These are phyloP conservation scores for Russula compacta DNA, from an alignment of 768 basidiomycete species.

Conservation along the genomic window DNA sequence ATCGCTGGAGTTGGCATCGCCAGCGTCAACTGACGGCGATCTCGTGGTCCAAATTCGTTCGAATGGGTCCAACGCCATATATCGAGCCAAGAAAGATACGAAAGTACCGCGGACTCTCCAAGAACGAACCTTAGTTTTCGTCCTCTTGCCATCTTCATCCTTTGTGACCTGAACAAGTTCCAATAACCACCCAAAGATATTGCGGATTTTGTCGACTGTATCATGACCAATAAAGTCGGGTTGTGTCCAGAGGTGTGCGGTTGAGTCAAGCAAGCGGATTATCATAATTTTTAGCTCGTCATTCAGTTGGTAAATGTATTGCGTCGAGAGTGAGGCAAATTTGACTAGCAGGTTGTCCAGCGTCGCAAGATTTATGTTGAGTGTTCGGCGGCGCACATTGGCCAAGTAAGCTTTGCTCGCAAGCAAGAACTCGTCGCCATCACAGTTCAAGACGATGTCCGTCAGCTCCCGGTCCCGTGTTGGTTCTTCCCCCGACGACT, in stretches of 20 bases:
- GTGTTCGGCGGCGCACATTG: conserved; percentile 43
- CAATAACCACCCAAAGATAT: conserved; percentile 49
- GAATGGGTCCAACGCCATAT: conserved; percentile 48
- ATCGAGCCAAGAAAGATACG: conserved; percentile 55
- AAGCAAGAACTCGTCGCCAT: conserved; percentile 47
- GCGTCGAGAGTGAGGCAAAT: conserved; percentile 41
- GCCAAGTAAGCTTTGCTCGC: conserved; percentile 48
- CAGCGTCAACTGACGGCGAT: conserved; percentile 1
- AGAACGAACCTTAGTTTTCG: conserved; percentile 35
- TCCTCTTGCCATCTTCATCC: conserved; percentile 4
- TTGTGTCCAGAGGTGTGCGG: conserved; percentile 49
- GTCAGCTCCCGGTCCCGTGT: conserved; percentile 55
- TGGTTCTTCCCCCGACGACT: conserved; percentile 46
- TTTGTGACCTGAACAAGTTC: conserved; percentile 27
- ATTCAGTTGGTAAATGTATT: conserved; percentile 48
- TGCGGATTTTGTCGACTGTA: conserved; percentile 36
- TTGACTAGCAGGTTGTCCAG: conserved; percentile 46
- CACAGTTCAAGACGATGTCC: conserved; percentile 41
- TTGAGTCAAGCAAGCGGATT: conserved; percentile 56
- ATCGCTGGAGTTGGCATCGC: not conserved
- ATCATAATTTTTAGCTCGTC: conserved; percentile 44
- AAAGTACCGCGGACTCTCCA: conserved; percentile 65
- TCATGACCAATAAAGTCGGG: conserved; percentile 22
- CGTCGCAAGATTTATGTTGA: conserved; percentile 43
- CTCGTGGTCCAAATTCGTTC: conserved; percentile 39